Conservation (phyloP, 176 grass and related monocot genomes). For the Eremochloa ophiuroides region DNA sequence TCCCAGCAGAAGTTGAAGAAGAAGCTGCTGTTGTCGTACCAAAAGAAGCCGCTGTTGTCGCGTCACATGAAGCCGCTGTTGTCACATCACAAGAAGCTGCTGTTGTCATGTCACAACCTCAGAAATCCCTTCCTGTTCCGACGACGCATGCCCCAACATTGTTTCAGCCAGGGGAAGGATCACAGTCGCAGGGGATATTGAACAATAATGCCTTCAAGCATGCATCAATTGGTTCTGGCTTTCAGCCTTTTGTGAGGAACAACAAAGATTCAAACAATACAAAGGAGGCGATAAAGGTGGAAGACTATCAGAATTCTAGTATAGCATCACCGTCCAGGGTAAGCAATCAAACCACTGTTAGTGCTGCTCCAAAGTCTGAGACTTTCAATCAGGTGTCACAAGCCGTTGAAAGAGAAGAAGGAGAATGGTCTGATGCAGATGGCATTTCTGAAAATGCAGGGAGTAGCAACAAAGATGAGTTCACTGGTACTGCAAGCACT, state of each 20-base stretch:
- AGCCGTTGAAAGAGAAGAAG: conserved; percentile 91
- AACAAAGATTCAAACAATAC: conserved; percentile 48
- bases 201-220: conserved; percentile 96
- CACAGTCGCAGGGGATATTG: conserved; percentile 51
- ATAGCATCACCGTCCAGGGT: conserved; percentile 25
- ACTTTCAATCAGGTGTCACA: conserved; percentile 33
- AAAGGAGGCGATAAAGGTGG: conserved; percentile 10
- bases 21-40: neutral
- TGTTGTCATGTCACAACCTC: conserved; percentile 56
- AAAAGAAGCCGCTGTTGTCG: neutral
- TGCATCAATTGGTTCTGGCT: conserved; percentile 59
- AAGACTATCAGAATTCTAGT: conserved; percentile 34
- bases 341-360: conserved; percentile 16
- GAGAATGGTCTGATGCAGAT: conserved; percentile 97
- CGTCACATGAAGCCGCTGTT: conserved; percentile 21
- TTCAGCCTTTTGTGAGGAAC: conserved; percentile 85
- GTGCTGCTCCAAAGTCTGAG: conserved; percentile 12
- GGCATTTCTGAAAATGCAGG: conserved; percentile 49
- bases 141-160: conserved; percentile 41
- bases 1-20: conserved; percentile 72
- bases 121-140: conserved; percentile 62
- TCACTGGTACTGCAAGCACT: conserved; percentile 25
- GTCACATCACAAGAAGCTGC: conserved; percentile 24
- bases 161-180: conserved; percentile 40
- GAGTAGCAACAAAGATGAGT: conserved; percentile 54